Evolutionary conservation across 2,329 filamentous ascomycete genomes (phyloP), one percentile per base, ranked within the genome.

Genomic region (Peltaster fructicola): DNA sequence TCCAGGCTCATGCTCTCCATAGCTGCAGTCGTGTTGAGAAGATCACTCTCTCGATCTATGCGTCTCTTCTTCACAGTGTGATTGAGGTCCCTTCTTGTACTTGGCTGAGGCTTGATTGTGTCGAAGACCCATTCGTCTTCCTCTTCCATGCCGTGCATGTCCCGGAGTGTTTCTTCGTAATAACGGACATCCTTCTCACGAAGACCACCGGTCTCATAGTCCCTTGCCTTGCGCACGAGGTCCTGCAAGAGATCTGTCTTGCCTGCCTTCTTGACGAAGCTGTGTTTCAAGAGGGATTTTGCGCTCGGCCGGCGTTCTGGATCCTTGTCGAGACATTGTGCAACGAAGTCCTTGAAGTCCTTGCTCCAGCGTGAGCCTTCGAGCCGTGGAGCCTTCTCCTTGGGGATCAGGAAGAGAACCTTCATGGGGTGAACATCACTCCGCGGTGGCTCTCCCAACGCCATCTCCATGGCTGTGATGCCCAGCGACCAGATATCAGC

Each of bases 81-180:
- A 30, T 57, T 66, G 12, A 30, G 40, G 4, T 41, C 37, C n/a
- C n/a, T n/a, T 11, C 24, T 22, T 9, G 27, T 17, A 14, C 23
- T 25, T 20, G 26, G 22, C 13, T 37, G 30, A 7, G 68, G 65
- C 50, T 79, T 88, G 44, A 95, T 72, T 0, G 85, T 95, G 44
- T 93, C 85, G 46, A 95, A 95, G 2, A 91, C 75, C 85, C 85
- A 95, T 35, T 79, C 84, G 35, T 92, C 81, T 9, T 78, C 63
- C 4, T 82, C 73, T 17, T 68, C 60, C 36, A 61, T 69, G n/a
- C 33, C 30, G 20, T 37, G 38, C 36, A 50, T 47, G 14, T 42
- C 40, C 11, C 36, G 34, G 60, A 95, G 60, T 3, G 85, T 92
- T 54, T 95, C 85, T 41, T 92, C 84, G 51, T 95, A 95, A 52